Evolutionary conservation across 768 basidiomycete species (phyloP).

Genomic region (Goffeauzyma gilvescens): DNA sequence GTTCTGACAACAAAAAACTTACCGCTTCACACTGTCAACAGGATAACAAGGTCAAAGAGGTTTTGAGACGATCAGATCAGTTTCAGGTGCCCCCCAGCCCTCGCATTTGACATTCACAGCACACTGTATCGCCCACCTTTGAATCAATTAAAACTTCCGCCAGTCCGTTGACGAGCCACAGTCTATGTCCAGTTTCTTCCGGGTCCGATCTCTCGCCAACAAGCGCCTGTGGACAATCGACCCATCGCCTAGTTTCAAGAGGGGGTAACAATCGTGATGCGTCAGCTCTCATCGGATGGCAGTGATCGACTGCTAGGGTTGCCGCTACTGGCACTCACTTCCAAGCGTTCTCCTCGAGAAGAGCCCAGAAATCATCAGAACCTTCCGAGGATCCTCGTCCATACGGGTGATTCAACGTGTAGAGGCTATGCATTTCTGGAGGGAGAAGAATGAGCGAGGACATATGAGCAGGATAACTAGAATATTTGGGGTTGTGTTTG

Average conservation of each 20-base stretch:
- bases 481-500: too few relatives aligned
- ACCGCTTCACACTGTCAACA: not conserved
- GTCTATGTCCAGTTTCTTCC: conserved; percentile 2
- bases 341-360: conserved; percentile 4
- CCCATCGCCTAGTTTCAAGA: conserved; percentile 3
- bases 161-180: conserved; percentile 11
- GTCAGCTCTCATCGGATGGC: too few relatives aligned
- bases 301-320: too few relatives aligned
- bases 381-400: conserved; percentile 3
- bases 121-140: conserved; percentile 2
- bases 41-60: not conserved
- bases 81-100: too few relatives aligned
- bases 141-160: conserved; percentile 8
- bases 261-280: not conserved
- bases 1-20: not conserved
- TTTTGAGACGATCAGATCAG: not conserved
- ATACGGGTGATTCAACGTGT: conserved; percentile 10
- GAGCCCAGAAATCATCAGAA: not conserved
- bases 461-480: too few relatives aligned
- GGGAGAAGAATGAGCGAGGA: too few relatives aligned
- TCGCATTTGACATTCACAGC: too few relatives aligned
- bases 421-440: conserved; percentile 11
- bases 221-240: conserved; percentile 11
- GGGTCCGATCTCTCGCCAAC: not conserved
- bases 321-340: too few relatives aligned